Base-by-base conservation (phyloP, 2,329 filamentous ascomycete species). In the Epichloe amarillans region DNA sequence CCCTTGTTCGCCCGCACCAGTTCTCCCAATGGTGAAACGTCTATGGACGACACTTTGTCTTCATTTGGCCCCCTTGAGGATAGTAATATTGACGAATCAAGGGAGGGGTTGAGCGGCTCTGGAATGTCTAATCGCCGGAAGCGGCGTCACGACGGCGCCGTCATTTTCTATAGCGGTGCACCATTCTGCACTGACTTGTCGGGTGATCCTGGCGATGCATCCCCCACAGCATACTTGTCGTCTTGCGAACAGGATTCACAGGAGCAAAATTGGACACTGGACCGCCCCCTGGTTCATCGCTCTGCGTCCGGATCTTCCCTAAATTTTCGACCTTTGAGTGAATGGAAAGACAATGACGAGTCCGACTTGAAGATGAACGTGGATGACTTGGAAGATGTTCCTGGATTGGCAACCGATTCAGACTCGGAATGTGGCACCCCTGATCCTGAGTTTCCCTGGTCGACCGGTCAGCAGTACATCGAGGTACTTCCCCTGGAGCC, bases 111-210 rank as follows among this genome's bases (percentile, higher is more conserved):
- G 36, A 74, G 72, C 54, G 70, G 70, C 59, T 78, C 70, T 55
- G 77, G 62, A 56, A 71, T 61, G 45, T 74, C 66, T 51, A 73
- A 60, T 59, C 72, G 68, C 55, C 74, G 69, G 56, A 79, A 76
- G 62, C 75, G 76, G 26, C 75, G 72, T 0, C 74, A 80, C 12
- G 80, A 86, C 52, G 88, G 87, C 8, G 82, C 85, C 1, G 84
- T 94, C 56, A 88, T 91, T 17, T 94, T 90, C 61, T 94, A 91
- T 63, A 87, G 77, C 53, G 86, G 84, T 26, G 84, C 84, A 1
- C 79, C 79, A 0, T 95, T 93, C 63, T 93, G 82, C 63, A 89
- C 83, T 1, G 88, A 95, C 62, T 67, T 93, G 3, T 86, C 83
- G 15, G 83, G 83, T 2, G 84, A 89, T 57, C 70, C 70, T 11